Conservation (phyloP, 495 filamentous ascomycete genomes). For the Cairneyella variabilis region DNA sequence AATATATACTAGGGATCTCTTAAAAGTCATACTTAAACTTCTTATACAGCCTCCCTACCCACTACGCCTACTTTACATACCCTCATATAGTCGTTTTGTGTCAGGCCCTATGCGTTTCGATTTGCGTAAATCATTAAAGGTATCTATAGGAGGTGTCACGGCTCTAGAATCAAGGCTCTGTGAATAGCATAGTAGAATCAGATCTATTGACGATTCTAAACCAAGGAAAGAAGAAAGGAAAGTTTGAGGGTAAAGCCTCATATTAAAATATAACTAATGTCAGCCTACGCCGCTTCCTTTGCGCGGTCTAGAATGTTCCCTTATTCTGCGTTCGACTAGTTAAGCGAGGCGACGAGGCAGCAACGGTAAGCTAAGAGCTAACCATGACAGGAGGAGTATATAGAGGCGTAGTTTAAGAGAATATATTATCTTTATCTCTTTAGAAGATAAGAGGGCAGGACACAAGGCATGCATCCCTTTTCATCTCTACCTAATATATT, state of each 20-base stretch:
- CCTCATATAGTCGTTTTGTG: neutral
- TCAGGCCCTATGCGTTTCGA: neutral
- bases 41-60: neutral
- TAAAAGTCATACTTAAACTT: neutral
- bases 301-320: too few species aligned
- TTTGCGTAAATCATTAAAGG: neutral
- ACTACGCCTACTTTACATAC: neutral
- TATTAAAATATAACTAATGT: too few species aligned
- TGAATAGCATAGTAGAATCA: too few species aligned
- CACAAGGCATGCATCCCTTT: neutral
- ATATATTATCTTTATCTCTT: neutral
- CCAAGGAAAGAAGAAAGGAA: too few species aligned
- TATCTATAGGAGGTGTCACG: neutral
- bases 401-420: neutral
- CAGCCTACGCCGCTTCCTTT: too few species aligned
- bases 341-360: too few species aligned
- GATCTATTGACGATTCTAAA: too few species aligned
- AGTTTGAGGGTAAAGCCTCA: too few species aligned
- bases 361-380: too few species aligned
- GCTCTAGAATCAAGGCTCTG: too few species aligned
- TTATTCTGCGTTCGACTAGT: too few species aligned
- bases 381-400: neutral
- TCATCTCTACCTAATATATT: conserved; percentile 1
- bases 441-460: neutral
- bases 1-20: neutral